Evolutionary conservation across 202 grass and related monocot species (phyloP).

Genomic region (Panicum hallii): DNA sequence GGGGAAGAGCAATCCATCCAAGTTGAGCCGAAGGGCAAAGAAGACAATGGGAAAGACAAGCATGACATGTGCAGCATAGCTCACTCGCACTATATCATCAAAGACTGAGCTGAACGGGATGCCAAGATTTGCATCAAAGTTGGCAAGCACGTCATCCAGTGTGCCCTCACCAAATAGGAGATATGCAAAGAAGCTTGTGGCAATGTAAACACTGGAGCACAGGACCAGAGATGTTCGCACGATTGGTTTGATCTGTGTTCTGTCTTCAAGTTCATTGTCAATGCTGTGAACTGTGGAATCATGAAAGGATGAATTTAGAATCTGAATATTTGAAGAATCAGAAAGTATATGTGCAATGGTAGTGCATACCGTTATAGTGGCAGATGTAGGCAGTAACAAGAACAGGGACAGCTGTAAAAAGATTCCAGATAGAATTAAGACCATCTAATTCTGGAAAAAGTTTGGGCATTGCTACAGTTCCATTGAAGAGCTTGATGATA

Average conservation of each 20-base stretch:
- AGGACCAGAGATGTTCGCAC: conserved; percentile 70
- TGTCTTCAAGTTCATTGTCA: conserved; percentile 77
- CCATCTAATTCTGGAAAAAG: conserved; percentile 76
- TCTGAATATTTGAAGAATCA: conserved; percentile 13
- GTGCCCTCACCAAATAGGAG: conserved; percentile 90
- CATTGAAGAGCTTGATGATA: conserved; percentile 72
- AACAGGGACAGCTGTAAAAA: conserved; percentile 87
- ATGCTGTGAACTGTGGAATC: conserved; percentile 84
- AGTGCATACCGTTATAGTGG: conserved; percentile 81
- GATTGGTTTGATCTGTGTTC: conserved; percentile 70
- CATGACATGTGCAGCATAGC: conserved; percentile 87
- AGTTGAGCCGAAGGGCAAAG: conserved; percentile 79
- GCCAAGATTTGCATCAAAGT: conserved; percentile 81
- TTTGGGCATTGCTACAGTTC: conserved; percentile 73
- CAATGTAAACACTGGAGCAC: conserved; percentile 83
- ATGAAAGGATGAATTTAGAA: conserved; percentile 47
- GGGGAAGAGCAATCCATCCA: conserved; percentile 86
- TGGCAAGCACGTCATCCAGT: conserved; percentile 82
- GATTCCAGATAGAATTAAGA: conserved; percentile 74
- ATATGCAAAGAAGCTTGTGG: conserved; percentile 91
- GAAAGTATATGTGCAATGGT: conserved; percentile 13
- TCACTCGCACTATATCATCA: conserved; percentile 77
- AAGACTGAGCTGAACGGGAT: conserved; percentile 77
- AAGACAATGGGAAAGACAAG: conserved; percentile 94
- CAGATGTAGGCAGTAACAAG: conserved; percentile 91